Conservation (phyloP, 257 asterid genomes). For the Fraxinus americana region DNA sequence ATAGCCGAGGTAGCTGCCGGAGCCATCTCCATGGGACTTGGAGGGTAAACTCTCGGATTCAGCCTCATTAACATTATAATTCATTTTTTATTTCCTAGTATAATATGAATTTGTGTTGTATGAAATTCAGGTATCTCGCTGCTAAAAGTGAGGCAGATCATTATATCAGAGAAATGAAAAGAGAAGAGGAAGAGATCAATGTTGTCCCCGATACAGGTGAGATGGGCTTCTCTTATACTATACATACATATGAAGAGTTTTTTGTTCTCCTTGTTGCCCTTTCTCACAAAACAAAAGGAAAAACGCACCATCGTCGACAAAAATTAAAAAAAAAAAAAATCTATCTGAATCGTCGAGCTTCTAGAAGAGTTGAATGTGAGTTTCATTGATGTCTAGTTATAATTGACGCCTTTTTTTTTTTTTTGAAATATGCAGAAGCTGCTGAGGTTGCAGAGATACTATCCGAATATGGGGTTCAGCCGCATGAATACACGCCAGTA, state of each 20-base stretch:
- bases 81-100: too few species aligned
- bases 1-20: constrained; percentile 96
- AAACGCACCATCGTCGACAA: too few species aligned
- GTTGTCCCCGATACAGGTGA: constrained; percentile 88
- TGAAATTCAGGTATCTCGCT: constrained; percentile 63
- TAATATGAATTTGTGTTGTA: background rate
- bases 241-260: background rate
- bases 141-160: constrained; percentile 97
- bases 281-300: too few species aligned
- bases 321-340: too few species aligned
- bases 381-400: background rate
- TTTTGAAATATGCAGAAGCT: constrained; percentile 64
- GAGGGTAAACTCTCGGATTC: constrained; percentile 61
- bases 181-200: constrained; percentile 86
- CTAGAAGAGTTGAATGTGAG: background rate
- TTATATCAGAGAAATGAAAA: constrained; percentile 67
- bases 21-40: constrained; percentile 99
- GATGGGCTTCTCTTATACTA: background rate
- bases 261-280: too few species aligned
- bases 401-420: background rate
- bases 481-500: constrained; percentile 77
- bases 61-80: too few species aligned
- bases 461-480: constrained; percentile 74
- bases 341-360: too few species aligned
- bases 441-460: constrained; percentile 97